Base-by-base conservation (phyloP, 23 red algal species). In the Gracilariopsis chorda region DNA sequence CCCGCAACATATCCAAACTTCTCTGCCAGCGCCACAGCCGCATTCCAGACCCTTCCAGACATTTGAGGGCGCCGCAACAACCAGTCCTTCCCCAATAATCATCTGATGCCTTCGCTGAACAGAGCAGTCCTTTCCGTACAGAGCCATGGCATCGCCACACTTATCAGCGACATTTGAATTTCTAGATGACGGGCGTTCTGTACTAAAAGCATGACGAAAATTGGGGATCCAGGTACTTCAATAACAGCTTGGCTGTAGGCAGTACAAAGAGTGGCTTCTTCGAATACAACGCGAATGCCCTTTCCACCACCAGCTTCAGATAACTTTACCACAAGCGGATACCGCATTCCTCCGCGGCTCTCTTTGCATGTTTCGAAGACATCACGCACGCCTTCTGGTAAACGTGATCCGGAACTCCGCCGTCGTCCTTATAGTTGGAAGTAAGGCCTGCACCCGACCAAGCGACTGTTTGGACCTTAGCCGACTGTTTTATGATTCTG, bases 71-170 rank as follows among this genome's bases (percentile, higher is more conserved):
- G 95, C 90, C 35, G 95, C 95, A 37, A 90, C 62, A 13, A 94
- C 90, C 7, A 90, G 95, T n/a, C 95, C 95, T 51, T 97, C 95
- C 69, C 94, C 95, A 56, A 97, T 94, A 51, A 97, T 97, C 86
- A 94, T 97, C 45, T 97, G 95, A 83, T 97, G 95, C 64, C 95
- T 78, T 47, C 95, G 47, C 83, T 97, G 95, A 40, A 97, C 89
- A 34, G 95, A 97, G 80, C 95, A 97, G 79, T 97, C 95, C 24
- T 90, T 35, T 0, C 95, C 95, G 51, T 94, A 93, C 30, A 97
- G 91, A 8, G 95, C 95, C 25, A 97, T 72, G 28, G 95, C 95
- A 53, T 94, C 48, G 8, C 95, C 95, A 76, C 89, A 57, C 86
- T 97, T 90, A 80, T 97, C 95, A 1, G 95, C 95, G 41, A 97